A percentile compares a stretch with the other conserved stretches of the same genome.
Conservation (phyloP, 2,329 filamentous ascomycete genomes). For the Colletotrichum siamense region DNA sequence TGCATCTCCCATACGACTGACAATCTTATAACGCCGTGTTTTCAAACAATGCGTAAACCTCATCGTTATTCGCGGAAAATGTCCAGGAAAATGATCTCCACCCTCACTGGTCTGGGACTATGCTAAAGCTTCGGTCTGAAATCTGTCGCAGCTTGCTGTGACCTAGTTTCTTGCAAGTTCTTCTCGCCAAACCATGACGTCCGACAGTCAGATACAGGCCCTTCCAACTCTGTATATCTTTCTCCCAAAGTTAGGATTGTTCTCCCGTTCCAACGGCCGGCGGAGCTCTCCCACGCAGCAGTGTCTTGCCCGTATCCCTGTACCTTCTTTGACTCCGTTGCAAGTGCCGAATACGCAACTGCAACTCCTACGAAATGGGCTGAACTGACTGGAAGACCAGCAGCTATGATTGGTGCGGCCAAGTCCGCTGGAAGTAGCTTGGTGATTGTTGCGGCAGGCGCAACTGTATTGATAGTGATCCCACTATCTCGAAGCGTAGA, state of each 20-base stretch:
- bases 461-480: slow-evolving; percentile 44
- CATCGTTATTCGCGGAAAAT: neutral
- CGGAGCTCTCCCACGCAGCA: neutral
- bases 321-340: slow-evolving; percentile 5
- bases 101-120: neutral
- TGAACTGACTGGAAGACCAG: slow-evolving; percentile 35
- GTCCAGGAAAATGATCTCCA: neutral
- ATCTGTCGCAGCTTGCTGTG: neutral
- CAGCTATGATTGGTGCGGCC: slow-evolving; percentile 30
- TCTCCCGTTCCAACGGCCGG: neutral
- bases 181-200: neutral
- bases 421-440: slow-evolving; percentile 33
- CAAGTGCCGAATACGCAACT: slow-evolving; percentile 40
- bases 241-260: neutral
- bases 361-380: slow-evolving; percentile 38
- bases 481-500: slow-evolving; percentile 26
- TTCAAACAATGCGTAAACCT: fast-evolving
- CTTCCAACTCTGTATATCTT: neutral
- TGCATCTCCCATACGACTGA: neutral
- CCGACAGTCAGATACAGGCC: neutral
- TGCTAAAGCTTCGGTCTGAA: neutral
- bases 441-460: slow-evolving; percentile 39
- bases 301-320: neutral
- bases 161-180: neutral
- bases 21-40: neutral